A percentile compares a stretch with the other conserved stretches of the same genome.
phyloP scores from a whole-genome alignment of 1,284 basidiomycete genomes.

The Apiotrichum gamsii region DNA sequence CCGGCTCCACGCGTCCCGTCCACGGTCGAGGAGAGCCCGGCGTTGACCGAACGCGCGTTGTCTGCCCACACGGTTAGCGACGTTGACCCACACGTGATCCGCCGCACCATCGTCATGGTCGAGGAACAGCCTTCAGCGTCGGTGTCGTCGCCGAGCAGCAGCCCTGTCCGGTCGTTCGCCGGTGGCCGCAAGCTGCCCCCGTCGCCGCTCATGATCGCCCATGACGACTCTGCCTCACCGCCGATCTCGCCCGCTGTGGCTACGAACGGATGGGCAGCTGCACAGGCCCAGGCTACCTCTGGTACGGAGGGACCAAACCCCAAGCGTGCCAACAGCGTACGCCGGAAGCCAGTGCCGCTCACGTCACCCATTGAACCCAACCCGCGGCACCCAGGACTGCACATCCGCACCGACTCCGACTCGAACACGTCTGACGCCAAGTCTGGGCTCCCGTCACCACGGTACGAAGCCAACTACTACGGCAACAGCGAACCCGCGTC shows the following conservation, averaged over 20 bases:
- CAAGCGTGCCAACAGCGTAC: conserved; percentile 20
- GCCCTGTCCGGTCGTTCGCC: too few relatives aligned
- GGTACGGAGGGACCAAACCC: too few relatives aligned
- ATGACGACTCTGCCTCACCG: neutral
- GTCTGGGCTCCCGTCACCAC: neutral
- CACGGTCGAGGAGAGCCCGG: conserved; percentile 3
- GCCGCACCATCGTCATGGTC: conserved; percentile 32
- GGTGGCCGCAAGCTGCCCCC: neutral
- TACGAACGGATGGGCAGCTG: too few relatives aligned
- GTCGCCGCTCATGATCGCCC: conserved; percentile 4
- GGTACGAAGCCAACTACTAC: too few relatives aligned
- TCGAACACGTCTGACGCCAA: neutral
- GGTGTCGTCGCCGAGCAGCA: too few relatives aligned
- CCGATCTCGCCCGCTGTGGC: neutral
- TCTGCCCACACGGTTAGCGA: neutral
- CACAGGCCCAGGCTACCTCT: too few relatives aligned
- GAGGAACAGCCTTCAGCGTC: neutral
- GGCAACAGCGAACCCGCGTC: too few relatives aligned
- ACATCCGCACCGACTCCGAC: conserved; percentile 8
- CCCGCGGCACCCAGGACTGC: neutral
- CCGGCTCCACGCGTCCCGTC: conserved; percentile 4
- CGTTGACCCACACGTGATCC: conserved; percentile 18
- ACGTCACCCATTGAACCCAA: neutral
- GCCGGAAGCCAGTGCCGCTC: conserved; percentile 33
- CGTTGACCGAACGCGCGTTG: too few relatives aligned